A percentile compares a stretch with the other conserved stretches of the same genome.
phyloP scores from a whole-genome alignment of 352 stramenopile species.

The Aphanomyces invadans region DNA sequence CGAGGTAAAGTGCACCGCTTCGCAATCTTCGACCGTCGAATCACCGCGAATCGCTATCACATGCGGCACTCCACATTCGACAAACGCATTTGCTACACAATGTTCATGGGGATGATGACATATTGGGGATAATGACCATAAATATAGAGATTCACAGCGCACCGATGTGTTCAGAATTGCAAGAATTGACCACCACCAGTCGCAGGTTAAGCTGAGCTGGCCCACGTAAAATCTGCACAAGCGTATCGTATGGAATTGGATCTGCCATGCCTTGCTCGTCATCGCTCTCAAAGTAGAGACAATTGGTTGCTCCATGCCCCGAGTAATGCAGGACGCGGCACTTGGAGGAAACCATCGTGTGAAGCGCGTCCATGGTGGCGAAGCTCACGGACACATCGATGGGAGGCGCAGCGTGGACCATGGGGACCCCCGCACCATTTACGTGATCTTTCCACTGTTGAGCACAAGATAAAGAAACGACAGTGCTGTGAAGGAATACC shows the following conservation, averaged over 20 bases:
- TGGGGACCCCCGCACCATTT: neutral
- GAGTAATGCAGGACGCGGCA: conserved; percentile 66
- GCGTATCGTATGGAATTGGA: neutral
- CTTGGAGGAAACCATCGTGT: conserved; percentile 45
- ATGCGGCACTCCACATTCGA: conserved; percentile 8
- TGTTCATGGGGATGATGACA: too few relatives aligned
- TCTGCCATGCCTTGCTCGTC: neutral
- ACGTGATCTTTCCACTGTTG: conserved; percentile 3
- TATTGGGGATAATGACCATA: too few relatives aligned
- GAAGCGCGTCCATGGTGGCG: conserved; percentile 49
- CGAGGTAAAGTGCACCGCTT: conserved; percentile 8
- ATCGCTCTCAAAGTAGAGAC: conserved; percentile 64
- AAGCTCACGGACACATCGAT: conserved; percentile 63
- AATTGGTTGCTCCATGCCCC: conserved; percentile 55
- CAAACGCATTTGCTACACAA: conserved; percentile 3
- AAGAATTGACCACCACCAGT: conserved; percentile 1
- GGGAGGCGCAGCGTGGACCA: conserved; percentile 6
- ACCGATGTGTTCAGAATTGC: conserved; percentile 6
- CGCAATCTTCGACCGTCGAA: neutral
- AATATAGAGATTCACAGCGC: neutral
- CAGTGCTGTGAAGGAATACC: neutral
- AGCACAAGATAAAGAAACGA: neutral
- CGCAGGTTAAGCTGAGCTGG: neutral
- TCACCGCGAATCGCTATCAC: conserved; percentile 10
- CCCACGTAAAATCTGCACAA: neutral